Conservation (phyloP, 2,329 filamentous ascomycete species). For the Tolypocladium cylindrosporum region DNA sequence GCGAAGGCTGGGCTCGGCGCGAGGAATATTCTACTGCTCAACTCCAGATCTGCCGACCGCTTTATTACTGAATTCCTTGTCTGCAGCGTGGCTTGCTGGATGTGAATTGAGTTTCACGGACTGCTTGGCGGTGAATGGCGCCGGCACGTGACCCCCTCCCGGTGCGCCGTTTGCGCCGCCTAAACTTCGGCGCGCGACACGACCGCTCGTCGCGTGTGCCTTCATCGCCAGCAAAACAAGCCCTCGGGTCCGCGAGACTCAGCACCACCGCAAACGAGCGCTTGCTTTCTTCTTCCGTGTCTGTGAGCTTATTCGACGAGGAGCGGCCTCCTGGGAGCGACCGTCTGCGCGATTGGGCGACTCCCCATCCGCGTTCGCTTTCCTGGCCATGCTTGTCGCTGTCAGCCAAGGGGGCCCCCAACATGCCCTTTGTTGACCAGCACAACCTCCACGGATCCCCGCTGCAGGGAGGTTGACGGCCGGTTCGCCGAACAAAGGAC, state of each 20-base stretch:
- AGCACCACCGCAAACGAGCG: background rate
- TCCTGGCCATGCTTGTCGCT: background rate
- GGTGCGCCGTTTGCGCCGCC: constrained; percentile 16
- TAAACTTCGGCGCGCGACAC: constrained; percentile 25
- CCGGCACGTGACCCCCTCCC: constrained; percentile 4
- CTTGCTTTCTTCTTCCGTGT: background rate
- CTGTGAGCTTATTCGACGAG: background rate
- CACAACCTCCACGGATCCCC: constrained; percentile 2
- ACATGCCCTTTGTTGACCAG: constrained; percentile 16
- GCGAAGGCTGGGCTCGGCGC: too few relatives aligned
- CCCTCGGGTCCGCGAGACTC: background rate
- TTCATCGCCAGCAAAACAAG: constrained; percentile 14
- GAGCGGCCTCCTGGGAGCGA: background rate
- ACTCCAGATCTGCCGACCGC: too few relatives aligned
- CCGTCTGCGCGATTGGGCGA: background rate
- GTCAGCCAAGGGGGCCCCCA: constrained; percentile 3
- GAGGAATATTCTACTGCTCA: too few relatives aligned
- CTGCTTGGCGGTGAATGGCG: background rate
- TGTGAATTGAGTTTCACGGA: too few relatives aligned
- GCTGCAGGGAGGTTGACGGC: constrained; percentile 2
- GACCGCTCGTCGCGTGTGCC: constrained; percentile 7
- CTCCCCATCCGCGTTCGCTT: background rate
- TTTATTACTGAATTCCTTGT: too few relatives aligned
- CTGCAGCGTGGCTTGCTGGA: too few relatives aligned
- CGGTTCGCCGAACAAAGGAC: background rate